Evolutionary conservation across 768 basidiomycete species (phyloP).

Genomic region (Lactifluus piperatus): DNA sequence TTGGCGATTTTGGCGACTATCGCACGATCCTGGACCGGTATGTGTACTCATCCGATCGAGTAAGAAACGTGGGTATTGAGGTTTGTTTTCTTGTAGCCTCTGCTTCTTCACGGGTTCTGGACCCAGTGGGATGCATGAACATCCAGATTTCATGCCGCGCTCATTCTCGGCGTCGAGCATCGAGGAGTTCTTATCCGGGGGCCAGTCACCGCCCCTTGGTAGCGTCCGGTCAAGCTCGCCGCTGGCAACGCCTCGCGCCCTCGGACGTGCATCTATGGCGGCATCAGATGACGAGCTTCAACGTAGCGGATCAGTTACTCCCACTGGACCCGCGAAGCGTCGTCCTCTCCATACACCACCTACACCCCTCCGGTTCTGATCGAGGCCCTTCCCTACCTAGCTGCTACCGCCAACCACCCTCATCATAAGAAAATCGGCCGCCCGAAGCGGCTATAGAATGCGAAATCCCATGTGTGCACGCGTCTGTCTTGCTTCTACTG

Average conservation of each 20-base stretch:
- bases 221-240: conserved; percentile 5
- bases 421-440: conserved; percentile 2
- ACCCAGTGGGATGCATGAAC: background rate
- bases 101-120: conserved; percentile 70
- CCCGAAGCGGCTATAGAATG: conserved; percentile 1
- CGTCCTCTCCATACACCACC: background rate
- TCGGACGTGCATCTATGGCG: background rate
- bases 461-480: background rate
- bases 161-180: conserved; percentile 47
- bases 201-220: conserved; percentile 13
- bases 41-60: conserved; percentile 23
- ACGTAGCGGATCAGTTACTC: conserved; percentile 16
- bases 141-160: conserved; percentile 30
- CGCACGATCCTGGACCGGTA: conserved; percentile 58
- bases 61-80: conserved; percentile 7
- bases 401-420: background rate
- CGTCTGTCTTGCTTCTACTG: background rate
- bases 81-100: conserved; percentile 39
- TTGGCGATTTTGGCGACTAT: conserved; percentile 34
- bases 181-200: conserved; percentile 36
- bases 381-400: background rate
- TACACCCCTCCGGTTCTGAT: conserved; percentile 10
- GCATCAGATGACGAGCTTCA: conserved; percentile 16
- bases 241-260: conserved; percentile 11
- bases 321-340: conserved; percentile 5